Evolutionary conservation across 306 rosid genomes (phyloP), one percentile per base, ranked within the genome.

Genomic region (Castanea crenata): DNA sequence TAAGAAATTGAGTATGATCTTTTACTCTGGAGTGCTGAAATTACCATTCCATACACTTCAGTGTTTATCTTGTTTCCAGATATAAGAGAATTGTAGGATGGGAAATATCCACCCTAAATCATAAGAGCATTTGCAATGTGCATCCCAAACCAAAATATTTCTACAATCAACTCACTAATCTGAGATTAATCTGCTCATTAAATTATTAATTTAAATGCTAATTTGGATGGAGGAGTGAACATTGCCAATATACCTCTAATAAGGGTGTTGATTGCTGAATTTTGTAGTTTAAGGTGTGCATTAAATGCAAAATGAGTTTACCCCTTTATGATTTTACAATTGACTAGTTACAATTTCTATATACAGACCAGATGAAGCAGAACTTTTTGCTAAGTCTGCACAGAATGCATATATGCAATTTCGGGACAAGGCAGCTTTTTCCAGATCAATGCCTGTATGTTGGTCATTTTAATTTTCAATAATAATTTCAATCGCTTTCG

Each of bases 331-430:
- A 23, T 67, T 10, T 21, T 19, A 35, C 23, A 35, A 35, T 34
- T 67, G 19, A 67, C 52, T 67, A 19, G 56, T 34, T 49, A 15
- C 57, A 14, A 31, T 31, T 54, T 34, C 57, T 79, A 69, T 75
- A 76, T 85, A 63, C 91, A 92, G 99, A 75, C 87, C 91, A n/a
- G 94, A 94, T 23, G 99, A 94, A 87, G 99, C 97, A 20, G 94
- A 92, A 79, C 83, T 94, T 70, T 94, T 94, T 83, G 90, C 99
- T 74, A 85, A 90, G 77, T 92, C 88, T 52, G 97, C 90, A 20
- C 93, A 82, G 79, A 82, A 88, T 79, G 83, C 91, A 72, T 94
- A 92, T 85, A 85, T 80, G 76, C 97, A 92, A 83, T 94, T 92
- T 76, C 93, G 94, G 18, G 97, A 94, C 76, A 94, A 92, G 84